These are phyloP conservation scores for Dimocarpus longan DNA, from an alignment of 345 rosid genomes.

Conservation along the genomic window DNA sequence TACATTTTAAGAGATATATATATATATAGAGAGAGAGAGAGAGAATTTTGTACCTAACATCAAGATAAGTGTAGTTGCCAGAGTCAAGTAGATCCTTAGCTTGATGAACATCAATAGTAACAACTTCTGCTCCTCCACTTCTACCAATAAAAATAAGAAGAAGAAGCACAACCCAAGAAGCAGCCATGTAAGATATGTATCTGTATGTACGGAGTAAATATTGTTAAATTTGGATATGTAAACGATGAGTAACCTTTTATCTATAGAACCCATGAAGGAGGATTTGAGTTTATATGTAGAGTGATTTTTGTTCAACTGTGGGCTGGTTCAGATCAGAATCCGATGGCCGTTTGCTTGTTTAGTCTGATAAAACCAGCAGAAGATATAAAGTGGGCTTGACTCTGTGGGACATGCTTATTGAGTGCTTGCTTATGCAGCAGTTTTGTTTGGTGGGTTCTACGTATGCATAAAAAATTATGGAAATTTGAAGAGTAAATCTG, in stretches of 20 bases:
- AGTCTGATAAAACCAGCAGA: constrained; percentile 23
- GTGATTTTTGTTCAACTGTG: neutral
- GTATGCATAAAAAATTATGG: no score
- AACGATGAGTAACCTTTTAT: constrained; percentile 17
- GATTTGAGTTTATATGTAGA: neutral
- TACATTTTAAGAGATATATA: no score
- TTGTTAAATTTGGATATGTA: neutral
- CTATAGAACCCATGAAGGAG: constrained; percentile 26
- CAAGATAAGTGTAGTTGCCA: constrained; percentile 50
- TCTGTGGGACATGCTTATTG: neutral
- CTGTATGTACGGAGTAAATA: neutral
- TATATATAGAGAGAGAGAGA: neutral
- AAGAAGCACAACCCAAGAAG: constrained; percentile 22
- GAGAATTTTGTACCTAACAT: constrained; percentile 52
- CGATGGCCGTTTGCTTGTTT: constrained; percentile 19
- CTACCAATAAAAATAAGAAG: constrained; percentile 27
- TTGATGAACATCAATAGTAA: constrained; percentile 57
- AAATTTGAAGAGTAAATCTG: no score
- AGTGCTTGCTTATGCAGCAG: no score
- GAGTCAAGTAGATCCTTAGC: constrained; percentile 49
- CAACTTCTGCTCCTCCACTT: constrained; percentile 42
- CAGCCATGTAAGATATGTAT: constrained; percentile 26
- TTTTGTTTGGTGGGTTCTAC: neutral
- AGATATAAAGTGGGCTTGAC: neutral
- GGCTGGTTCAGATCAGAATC: neutral